Evolutionary conservation across 2,329 filamentous ascomycete species (phyloP).

Genomic region (Cercospora zeina): DNA sequence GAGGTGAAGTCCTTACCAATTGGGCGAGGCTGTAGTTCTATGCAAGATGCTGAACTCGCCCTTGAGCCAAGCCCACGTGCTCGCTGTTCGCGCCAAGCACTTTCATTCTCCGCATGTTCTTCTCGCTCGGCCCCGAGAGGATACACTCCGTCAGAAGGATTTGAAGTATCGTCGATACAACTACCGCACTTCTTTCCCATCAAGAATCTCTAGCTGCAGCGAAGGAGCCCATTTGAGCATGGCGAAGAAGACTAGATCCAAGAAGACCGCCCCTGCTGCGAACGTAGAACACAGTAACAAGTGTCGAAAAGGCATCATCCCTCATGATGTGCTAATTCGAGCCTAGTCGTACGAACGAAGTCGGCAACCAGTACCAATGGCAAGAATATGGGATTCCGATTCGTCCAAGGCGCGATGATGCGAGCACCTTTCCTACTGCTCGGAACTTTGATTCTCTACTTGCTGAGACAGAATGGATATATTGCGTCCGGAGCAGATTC

Average conservation of each 20-base stretch:
- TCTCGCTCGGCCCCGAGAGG: background rate
- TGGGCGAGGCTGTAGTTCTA: too few species aligned
- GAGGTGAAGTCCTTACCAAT: too few species aligned
- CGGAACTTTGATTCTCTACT: background rate
- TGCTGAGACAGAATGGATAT: background rate
- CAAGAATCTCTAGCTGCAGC: background rate
- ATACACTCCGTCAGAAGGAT: background rate
- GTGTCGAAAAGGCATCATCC: background rate
- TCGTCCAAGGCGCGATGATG: constrained; percentile 8
- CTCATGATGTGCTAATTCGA: background rate
- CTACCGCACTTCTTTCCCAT: background rate
- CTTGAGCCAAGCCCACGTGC: constrained; percentile 4
- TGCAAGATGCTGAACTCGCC: too few species aligned
- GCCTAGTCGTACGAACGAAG: background rate
- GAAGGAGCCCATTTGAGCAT: background rate
- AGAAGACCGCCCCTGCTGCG: background rate
- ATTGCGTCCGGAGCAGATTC: background rate
- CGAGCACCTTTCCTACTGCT: constrained; percentile 3
- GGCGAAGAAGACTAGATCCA: background rate
- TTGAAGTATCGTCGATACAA: too few species aligned
- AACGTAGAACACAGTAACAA: background rate
- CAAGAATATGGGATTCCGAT: constrained; percentile 1
- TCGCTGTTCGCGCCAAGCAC: background rate
- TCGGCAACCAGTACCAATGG: background rate
- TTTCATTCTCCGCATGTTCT: background rate